phyloP scores from a whole-genome alignment of 768 basidiomycete genomes.

The Zangia roseola region DNA sequence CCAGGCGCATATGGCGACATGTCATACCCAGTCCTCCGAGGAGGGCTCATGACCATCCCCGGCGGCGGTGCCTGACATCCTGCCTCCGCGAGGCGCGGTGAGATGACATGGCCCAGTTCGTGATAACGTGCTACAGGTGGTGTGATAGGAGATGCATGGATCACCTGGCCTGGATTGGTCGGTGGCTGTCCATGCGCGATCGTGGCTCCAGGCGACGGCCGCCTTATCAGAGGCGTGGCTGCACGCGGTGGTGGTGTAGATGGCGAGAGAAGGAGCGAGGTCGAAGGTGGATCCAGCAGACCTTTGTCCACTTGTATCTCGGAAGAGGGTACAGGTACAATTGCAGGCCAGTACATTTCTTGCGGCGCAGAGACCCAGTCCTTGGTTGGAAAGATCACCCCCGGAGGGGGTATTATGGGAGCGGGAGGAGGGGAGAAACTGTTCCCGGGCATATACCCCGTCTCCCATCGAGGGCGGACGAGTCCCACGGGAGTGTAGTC shows the following conservation, averaged over 20 bases:
- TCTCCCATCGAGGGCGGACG: conserved; percentile 12
- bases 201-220: conserved; percentile 13
- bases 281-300: conserved; percentile 6
- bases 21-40: conserved; percentile 21
- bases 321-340: conserved; percentile 5
- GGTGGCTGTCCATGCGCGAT: conserved; percentile 7
- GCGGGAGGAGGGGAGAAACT: conserved; percentile 1
- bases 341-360: conserved; percentile 14
- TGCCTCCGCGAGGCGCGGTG: conserved; percentile 24
- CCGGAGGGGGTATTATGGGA: conserved; percentile 26
- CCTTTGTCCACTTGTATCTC: neutral
- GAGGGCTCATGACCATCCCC: conserved; percentile 6
- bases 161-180: neutral
- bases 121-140: conserved; percentile 20
- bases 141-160: conserved; percentile 9
- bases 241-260: conserved; percentile 9
- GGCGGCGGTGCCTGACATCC: conserved; percentile 23
- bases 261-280: conserved; percentile 16
- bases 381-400: conserved; percentile 23
- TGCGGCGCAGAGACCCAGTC: conserved; percentile 16
- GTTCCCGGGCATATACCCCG: conserved; percentile 5
- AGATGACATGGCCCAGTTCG: conserved; percentile 6
- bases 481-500: conserved; percentile 2
- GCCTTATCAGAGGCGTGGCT: conserved; percentile 11
- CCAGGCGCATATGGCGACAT: conserved; percentile 1